Base-by-base conservation (phyloP, 2,329 filamentous ascomycete genomes). In the Calonectria naviculata region DNA sequence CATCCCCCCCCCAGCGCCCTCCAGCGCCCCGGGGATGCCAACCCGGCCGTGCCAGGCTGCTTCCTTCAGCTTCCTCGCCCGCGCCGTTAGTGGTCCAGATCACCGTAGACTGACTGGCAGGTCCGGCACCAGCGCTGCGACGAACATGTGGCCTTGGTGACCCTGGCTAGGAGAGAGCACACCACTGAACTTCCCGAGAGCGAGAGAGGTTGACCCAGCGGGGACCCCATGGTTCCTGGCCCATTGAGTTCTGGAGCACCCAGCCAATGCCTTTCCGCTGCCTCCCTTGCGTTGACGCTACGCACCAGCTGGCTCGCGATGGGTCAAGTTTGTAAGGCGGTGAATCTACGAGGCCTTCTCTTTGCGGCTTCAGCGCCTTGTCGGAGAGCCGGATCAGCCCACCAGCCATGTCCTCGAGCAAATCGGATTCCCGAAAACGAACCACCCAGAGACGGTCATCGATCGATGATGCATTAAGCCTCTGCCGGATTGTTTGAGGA, bases 281-380 rank as follows among this genome's bases (percentile, higher is more conserved):
- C 70, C 62, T 76, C 73, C 71, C 74, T 78, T 76, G 71, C 75
- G 56, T 76, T 52, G 70, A 70, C 70, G 66, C 73, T 74, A 60
- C 75, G 68, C 46, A 65, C 44, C 26, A 46, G 41, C 31, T 42
- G 56, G 44, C 31, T 58, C 52, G 38, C 47, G 17, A 52, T 52
- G 47, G 65, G 60, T 28, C 58, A 66, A 67, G 67, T 54, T 70
- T 71, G 41, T 71, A 65, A 75, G 74, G 75, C 76, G 76, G 76
- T 78, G 76, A 76, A 78, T 76, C 65, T 78, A 63, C 71, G 47
- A 64, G 65, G 52, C 60, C 56, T 65, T 34, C 56, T 38, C 49
- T 47, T 58, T 58, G 52, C 52, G 52, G 52, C 52, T 38, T 58
- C 52, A 58, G 52, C 52, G 52, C 15, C 31, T 17, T 19, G n/a